These are phyloP conservation scores for Porogramme epimiltina DNA, from an alignment of 1,284 basidiomycete genomes.

Conservation along the genomic window DNA sequence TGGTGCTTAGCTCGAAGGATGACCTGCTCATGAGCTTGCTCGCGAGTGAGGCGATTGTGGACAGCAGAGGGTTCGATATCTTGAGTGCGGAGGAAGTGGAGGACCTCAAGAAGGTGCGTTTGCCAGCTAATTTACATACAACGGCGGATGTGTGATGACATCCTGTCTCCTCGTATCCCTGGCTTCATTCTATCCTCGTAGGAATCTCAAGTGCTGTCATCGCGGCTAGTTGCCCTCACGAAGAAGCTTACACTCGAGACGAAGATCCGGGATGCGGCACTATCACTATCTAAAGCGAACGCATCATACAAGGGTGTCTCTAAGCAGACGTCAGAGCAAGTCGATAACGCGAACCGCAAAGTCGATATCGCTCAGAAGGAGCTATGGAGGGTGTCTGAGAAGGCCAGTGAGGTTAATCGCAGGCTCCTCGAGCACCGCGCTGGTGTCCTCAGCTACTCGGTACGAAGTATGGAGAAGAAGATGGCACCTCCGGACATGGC, in stretches of 20 bases:
- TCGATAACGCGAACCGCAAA: constrained; percentile 66
- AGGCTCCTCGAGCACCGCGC: constrained; percentile 76
- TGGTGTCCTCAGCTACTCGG: constrained; percentile 71
- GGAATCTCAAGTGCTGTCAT: constrained; percentile 70
- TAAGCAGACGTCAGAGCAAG: constrained; percentile 70
- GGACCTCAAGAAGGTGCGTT: constrained; percentile 81
- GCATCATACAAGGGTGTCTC: constrained; percentile 57
- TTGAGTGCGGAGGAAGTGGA: constrained; percentile 87
- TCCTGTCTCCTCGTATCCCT: too few species aligned
- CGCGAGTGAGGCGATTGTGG: constrained; percentile 85
- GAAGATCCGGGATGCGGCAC: constrained; percentile 80
- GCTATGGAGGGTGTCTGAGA: constrained; percentile 63
- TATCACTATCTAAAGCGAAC: constrained; percentile 70
- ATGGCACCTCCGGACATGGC: constrained; percentile 32
- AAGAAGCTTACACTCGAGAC: constrained; percentile 76
- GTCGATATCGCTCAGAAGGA: constrained; percentile 72
- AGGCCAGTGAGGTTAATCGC: constrained; percentile 58
- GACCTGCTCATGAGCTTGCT: constrained; percentile 82
- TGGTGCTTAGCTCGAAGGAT: constrained; percentile 58
- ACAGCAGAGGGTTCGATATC: constrained; percentile 75
- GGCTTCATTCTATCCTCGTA: too few species aligned
- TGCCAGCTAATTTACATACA: constrained; percentile 1
- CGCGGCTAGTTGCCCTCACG: constrained; percentile 60
- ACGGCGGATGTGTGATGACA: too few species aligned
- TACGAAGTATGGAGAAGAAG: constrained; percentile 69